A percentile compares a stretch with the other conserved stretches of the same genome.
Evolutionary conservation across 2,329 filamentous ascomycete genomes (phyloP).

Genomic region (Diplodia seriata): DNA sequence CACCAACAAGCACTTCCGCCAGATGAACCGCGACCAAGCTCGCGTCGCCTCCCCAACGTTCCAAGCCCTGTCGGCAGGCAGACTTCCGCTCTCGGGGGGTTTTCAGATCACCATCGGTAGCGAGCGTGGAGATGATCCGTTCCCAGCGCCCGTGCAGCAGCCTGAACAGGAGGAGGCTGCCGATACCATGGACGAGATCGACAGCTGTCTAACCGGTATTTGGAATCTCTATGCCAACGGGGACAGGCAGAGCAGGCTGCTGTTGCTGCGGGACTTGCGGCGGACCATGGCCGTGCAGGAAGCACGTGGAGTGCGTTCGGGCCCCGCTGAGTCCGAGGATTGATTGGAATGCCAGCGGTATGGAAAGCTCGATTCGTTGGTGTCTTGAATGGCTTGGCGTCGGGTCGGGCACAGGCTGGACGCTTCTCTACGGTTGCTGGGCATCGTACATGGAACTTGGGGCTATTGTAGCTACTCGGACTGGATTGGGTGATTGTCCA

Average conservation of each 20-base stretch:
- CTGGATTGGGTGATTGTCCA: too few species aligned
- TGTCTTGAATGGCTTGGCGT: background rate
- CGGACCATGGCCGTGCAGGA: background rate
- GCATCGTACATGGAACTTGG: too few species aligned
- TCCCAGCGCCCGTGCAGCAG: background rate
- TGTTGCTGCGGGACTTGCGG: background rate
- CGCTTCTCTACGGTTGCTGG: too few species aligned
- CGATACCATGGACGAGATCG: background rate
- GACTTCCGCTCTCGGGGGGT: background rate
- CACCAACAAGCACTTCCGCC: background rate
- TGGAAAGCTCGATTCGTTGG: background rate
- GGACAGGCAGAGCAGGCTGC: background rate
- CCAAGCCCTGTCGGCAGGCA: background rate
- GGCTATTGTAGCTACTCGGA: too few species aligned
- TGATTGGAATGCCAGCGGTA: background rate
- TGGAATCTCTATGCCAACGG: background rate
- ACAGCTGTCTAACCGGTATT: background rate
- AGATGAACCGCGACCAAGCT: background rate
- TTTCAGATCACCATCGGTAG: constrained; percentile 5
- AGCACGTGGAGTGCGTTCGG: background rate
- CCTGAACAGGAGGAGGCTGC: background rate
- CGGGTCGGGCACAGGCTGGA: too few species aligned
- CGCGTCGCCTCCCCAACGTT: background rate
- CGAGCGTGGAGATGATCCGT: background rate
- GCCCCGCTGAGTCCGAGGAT: background rate